phyloP scores from a whole-genome alignment of 305 asterid genomes.

The Plantago rigida region DNA sequence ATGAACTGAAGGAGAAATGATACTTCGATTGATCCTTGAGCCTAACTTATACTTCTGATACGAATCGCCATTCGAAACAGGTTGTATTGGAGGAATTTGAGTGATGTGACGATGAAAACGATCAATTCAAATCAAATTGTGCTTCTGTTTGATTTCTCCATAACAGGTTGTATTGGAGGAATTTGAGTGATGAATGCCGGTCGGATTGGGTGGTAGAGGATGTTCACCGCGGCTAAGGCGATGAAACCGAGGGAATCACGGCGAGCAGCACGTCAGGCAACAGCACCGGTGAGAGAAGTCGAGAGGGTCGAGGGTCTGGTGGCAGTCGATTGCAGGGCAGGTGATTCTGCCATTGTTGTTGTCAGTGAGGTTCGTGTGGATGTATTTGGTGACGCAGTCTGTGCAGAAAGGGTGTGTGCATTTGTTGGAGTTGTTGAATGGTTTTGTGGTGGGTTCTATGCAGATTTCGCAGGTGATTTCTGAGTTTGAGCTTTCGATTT shows the following conservation, averaged over 20 bases:
- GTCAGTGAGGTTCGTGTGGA: neutral
- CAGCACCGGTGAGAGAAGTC: too few species aligned
- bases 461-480: slow-evolving; percentile 4
- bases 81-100: too few species aligned
- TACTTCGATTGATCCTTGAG: slow-evolving; percentile 48
- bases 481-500: neutral
- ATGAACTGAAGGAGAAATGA: too few species aligned
- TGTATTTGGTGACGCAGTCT: neutral
- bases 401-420: slow-evolving; percentile 11
- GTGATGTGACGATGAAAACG: too few species aligned
- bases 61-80: slow-evolving; percentile 41
- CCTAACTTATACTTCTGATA: slow-evolving; percentile 35
- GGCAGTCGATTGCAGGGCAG: neutral
- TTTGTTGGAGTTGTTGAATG: neutral
- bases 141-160: too few species aligned
- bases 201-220: too few species aligned
- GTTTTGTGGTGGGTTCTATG: neutral
- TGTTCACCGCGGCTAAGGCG: too few species aligned
- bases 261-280: too few species aligned
- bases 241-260: too few species aligned
- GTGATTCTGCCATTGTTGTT: neutral
- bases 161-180: too few species aligned
- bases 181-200: too few species aligned
- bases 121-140: too few species aligned
- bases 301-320: neutral